Evolutionary conservation across 208 protist species (phyloP).

Genomic region (Acanthamoeba lenticulata): DNA sequence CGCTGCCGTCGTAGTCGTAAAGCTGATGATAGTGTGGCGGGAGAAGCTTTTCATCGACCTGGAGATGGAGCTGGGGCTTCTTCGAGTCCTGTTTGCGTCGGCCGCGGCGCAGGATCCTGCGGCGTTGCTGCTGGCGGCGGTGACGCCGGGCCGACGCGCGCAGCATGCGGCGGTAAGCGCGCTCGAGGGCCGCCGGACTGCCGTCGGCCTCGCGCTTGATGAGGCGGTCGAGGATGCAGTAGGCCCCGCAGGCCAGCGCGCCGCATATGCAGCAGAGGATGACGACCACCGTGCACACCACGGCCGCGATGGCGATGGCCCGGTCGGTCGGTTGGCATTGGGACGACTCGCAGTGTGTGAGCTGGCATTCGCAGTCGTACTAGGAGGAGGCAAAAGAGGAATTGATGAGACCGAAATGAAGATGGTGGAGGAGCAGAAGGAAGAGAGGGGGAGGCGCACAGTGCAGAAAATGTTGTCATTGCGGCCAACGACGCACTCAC

Average conservation of each 20-base stretch:
- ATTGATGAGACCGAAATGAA: neutral
- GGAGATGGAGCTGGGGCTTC: too few species aligned
- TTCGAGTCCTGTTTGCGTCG: too few species aligned
- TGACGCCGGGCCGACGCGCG: neutral
- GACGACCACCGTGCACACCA: neutral
- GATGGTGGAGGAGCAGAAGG: neutral
- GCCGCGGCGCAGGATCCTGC: neutral
- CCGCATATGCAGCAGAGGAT: neutral
- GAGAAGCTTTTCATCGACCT: too few species aligned
- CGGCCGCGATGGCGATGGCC: neutral
- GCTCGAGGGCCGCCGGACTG: neutral
- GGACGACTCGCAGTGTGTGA: neutral
- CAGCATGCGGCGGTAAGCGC: neutral
- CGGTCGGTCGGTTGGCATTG: neutral
- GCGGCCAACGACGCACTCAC: constrained; percentile 1
- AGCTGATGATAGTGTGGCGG: too few species aligned
- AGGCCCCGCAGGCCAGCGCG: neutral
- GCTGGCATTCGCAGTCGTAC: neutral
- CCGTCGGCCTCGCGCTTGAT: neutral
- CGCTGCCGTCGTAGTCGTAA: too few species aligned
- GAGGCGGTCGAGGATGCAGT: neutral
- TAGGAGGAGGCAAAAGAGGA: neutral
- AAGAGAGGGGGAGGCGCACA: neutral
- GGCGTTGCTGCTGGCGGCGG: neutral
- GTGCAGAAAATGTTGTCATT: neutral